A percentile compares a stretch with the other conserved stretches of the same genome.
Conservation (phyloP, 805 yeast genomes). For the Saccharomycopsis oosterbeekiorum region DNA sequence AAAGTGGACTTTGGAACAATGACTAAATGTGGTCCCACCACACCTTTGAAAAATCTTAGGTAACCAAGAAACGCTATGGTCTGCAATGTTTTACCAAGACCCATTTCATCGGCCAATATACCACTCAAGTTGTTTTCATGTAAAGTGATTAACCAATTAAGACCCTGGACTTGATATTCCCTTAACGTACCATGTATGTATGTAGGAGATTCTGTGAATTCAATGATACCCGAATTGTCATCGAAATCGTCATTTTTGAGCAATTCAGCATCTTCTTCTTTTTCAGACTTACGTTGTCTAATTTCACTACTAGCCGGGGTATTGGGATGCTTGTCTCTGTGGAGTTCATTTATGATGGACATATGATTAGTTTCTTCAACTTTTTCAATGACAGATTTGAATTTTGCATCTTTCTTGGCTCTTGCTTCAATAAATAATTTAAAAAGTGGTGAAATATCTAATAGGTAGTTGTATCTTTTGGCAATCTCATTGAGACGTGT, state of each 20-base stretch:
- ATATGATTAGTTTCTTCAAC: conserved; percentile 41
- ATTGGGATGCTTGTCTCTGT: not conserved
- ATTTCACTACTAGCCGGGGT: conserved; percentile 23
- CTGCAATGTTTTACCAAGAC: conserved; percentile 72
- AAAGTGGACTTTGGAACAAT: conserved; percentile 74
- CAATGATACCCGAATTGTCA: conserved; percentile 35
- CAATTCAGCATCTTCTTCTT: conserved; percentile 70
- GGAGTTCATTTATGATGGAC: conserved; percentile 19
- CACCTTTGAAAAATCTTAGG: conserved; percentile 48
- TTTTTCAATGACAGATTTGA: conserved; percentile 49
- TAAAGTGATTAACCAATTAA: conserved; percentile 66
- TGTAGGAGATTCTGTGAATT: conserved; percentile 78
- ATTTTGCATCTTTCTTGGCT: conserved; percentile 66
- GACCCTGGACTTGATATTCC: conserved; percentile 71
- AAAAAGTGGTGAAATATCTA: conserved; percentile 77
- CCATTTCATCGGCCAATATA: conserved; percentile 81
- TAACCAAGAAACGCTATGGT: conserved; percentile 71
- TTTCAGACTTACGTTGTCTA: conserved; percentile 61
- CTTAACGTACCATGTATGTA: conserved; percentile 57
- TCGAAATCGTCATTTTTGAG: conserved; percentile 28
- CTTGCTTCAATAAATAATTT: conserved; percentile 77
- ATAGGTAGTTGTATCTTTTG: conserved; percentile 66
- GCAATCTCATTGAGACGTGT: conserved; percentile 33
- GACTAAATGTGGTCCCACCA: conserved; percentile 65
- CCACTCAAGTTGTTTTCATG: conserved; percentile 64